Conservation (phyloP, 768 basidiomycete genomes). For the Dacryopinax primogenitus region DNA sequence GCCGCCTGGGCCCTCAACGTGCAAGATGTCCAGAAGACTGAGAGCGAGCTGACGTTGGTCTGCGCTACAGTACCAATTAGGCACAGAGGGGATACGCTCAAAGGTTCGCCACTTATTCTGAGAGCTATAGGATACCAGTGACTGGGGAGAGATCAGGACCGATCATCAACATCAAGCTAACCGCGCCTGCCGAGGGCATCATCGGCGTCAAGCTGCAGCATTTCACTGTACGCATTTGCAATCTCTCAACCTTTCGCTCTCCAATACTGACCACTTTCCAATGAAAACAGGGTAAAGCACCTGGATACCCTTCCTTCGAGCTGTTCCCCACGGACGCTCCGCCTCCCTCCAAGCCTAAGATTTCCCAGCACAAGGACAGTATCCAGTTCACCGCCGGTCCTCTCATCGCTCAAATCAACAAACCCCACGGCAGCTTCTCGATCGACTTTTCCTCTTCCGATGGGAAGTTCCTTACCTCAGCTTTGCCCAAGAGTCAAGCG, state of each 20-base stretch:
- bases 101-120: constrained; percentile 22
- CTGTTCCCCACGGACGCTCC: constrained; percentile 51
- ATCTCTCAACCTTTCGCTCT: background rate
- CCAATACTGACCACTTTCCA: background rate
- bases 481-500: constrained; percentile 21
- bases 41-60: constrained; percentile 41
- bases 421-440: constrained; percentile 42
- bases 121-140: background rate
- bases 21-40: constrained; percentile 35
- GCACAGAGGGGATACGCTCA: constrained; percentile 27
- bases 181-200: constrained; percentile 24
- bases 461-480: constrained; percentile 16
- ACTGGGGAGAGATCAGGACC: constrained; percentile 25
- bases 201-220: constrained; percentile 25
- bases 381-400: constrained; percentile 36
- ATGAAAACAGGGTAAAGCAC: background rate
- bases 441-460: constrained; percentile 32
- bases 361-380: constrained; percentile 25
- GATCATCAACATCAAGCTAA: constrained; percentile 34
- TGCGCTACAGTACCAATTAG: constrained; percentile 32
- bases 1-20: constrained; percentile 51
- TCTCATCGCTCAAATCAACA: constrained; percentile 40
- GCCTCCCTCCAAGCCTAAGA: constrained; percentile 34
- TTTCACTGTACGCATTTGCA: constrained; percentile 21
- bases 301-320: background rate